Evolutionary conservation across 2,329 filamentous ascomycete species (phyloP).

Genomic region (Ceratocystis albifundus): DNA sequence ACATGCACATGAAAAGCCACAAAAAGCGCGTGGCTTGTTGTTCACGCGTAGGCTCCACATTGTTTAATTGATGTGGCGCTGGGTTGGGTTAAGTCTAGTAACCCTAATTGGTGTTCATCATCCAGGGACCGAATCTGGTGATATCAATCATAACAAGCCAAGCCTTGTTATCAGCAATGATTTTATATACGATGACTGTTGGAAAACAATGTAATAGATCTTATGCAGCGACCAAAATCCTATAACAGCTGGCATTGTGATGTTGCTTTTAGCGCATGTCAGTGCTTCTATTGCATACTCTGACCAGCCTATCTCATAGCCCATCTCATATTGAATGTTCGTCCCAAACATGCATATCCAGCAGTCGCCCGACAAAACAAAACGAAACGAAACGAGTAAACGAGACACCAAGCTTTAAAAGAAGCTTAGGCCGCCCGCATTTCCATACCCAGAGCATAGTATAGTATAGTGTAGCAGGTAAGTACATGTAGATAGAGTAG

Average conservation of each 20-base stretch:
- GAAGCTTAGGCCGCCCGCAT: constrained; percentile 1
- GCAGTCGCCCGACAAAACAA: background rate
- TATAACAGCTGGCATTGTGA: background rate
- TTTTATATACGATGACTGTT: too few relatives aligned
- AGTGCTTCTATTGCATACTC: background rate
- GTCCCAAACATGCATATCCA: background rate
- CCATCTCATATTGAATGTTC: background rate
- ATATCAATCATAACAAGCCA: too few relatives aligned
- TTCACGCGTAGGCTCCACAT: constrained; percentile 5
- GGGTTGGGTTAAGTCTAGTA: too few relatives aligned
- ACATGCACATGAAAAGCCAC: background rate
- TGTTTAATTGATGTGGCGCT: constrained; percentile 17
- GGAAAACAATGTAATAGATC: background rate
- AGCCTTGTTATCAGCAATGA: too few relatives aligned
- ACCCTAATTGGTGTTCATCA: too few relatives aligned
- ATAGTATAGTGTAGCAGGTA: background rate
- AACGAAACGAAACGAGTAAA: background rate
- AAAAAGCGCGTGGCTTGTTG: background rate
- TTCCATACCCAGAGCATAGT: background rate
- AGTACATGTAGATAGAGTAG: too few relatives aligned
- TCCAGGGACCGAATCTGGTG: too few relatives aligned
- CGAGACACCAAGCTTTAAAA: constrained; percentile 1
- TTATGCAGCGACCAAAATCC: background rate
- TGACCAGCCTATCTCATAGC: background rate
- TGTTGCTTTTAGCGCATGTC: background rate